Base-by-base conservation (phyloP, 202 grass and related monocot species). In the Setaria viridis region DNA sequence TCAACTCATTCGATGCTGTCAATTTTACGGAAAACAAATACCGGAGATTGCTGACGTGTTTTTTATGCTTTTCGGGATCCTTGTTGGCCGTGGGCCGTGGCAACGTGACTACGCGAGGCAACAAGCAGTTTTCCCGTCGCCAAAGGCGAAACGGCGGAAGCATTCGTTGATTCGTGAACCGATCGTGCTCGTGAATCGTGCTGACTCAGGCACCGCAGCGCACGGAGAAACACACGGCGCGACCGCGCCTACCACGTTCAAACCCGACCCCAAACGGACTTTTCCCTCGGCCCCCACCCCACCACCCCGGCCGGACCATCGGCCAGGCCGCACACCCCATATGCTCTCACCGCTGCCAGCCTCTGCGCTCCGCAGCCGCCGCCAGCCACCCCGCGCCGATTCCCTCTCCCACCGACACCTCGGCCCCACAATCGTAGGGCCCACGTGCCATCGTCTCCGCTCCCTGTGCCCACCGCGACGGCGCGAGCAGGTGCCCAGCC, bases 341-440 rank as follows among this genome's bases (percentile, higher is more conserved):
- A 41, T 34, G 47, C 60, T 84, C 47, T 84, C 81, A 39, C 71
- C 42, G 43, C 53, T 68, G 66, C 79, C 80, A 72, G 29, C 37
- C 3, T 35, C 56, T 17, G 75, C 74, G 0, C 33, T 39, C 58
- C 30, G 57, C 16, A 50, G 7, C 43, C 29, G 9, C 30, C 58
- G 15, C n/a, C 5, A 1, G 13, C 59, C 48, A 53, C 2, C 37
- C 53, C 56, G 39, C 4, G 2, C 29, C 8, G 39, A 7, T 17
- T 49, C 17, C 59, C 19, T 13, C 45, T 14, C 25, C 43, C 80
- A 53, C 82, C 25, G 87, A 81, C 82, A 48, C 5, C 0, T 0
- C 2, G 67, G 81, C 9, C 67, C 74, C 37, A 32, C 78, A 10
- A 0, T 6, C 15, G 9, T 0, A 11, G 56, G 49, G 6, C 74